Percentiles rank a stretch among this genome's conserved stretches.
These are phyloP conservation scores for Trichaptum fuscoviolaceum DNA, from an alignment of 768 basidiomycete species.

Conservation along the genomic window DNA sequence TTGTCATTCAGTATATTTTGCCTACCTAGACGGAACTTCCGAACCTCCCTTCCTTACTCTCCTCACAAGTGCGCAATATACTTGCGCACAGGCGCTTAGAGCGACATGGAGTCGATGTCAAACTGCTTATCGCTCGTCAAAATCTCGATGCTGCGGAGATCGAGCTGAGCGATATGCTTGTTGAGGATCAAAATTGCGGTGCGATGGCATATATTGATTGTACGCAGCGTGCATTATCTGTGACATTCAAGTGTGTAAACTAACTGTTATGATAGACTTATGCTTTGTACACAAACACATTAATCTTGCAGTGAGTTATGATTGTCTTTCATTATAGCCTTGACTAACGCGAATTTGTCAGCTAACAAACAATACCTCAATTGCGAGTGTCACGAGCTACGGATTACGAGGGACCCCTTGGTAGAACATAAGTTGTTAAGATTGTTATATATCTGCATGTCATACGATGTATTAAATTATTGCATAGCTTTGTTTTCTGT, in stretches of 20 bases:
- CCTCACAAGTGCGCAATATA: slow-evolving; percentile 81
- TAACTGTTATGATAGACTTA: slow-evolving; percentile 20
- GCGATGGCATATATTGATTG: slow-evolving; percentile 89
- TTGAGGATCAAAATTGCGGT: slow-evolving; percentile 97
- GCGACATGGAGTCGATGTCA: slow-evolving; percentile 46
- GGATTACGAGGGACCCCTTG: slow-evolving; percentile 4
- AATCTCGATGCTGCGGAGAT: slow-evolving; percentile 90
- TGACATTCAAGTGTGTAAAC: neutral
- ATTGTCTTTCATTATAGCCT: neutral
- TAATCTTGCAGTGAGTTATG: slow-evolving; percentile 25
- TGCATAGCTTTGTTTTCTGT: neutral
- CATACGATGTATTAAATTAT: neutral
- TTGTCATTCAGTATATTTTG: neutral
- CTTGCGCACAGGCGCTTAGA: slow-evolving; percentile 59
- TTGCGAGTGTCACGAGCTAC: neutral
- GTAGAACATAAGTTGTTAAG: neutral
- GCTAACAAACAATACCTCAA: slow-evolving; percentile 1
- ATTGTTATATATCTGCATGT: neutral
- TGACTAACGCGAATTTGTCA: neutral
- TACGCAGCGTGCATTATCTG: slow-evolving; percentile 32
- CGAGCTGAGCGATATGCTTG: slow-evolving; percentile 95
- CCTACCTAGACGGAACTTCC: slow-evolving; percentile 60
- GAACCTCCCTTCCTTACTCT: slow-evolving; percentile 63
- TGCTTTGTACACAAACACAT: slow-evolving; percentile 37
- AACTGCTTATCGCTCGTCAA: slow-evolving; percentile 78